phyloP scores from a whole-genome alignment of 23 red algal species.

The Chondrus crispus region DNA sequence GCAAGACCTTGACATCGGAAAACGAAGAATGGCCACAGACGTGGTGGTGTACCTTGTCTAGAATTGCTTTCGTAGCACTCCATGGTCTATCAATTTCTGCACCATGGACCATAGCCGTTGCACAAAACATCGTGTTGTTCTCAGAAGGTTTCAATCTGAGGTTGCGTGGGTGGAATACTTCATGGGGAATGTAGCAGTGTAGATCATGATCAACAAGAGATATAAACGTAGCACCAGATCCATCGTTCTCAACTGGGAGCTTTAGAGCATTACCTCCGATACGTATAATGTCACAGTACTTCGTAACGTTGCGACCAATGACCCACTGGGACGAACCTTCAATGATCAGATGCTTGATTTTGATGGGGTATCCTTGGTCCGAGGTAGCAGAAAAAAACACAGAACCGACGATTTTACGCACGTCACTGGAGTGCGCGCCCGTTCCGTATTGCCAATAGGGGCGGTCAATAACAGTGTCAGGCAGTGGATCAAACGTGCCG shows the following conservation, averaged over 20 bases:
- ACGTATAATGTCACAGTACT: neutral
- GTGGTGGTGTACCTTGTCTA: neutral
- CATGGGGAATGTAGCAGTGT: neutral
- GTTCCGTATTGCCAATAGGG: slow-evolving; percentile 48
- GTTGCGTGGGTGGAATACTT: neutral
- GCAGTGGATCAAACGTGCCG: neutral
- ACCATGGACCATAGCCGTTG: neutral
- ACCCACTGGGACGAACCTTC: neutral
- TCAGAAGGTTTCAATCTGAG: neutral
- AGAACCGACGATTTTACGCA: neutral
- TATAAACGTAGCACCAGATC: neutral
- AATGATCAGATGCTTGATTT: neutral
- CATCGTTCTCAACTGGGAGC: neutral
- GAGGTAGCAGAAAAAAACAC: neutral
- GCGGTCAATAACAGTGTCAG: slow-evolving; percentile 1
- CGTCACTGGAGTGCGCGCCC: neutral
- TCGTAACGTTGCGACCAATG: neutral
- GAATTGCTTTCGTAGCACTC: neutral
- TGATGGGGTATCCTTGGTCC: neutral
- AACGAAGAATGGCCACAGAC: neutral
- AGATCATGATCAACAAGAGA: neutral
- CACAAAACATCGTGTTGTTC: neutral
- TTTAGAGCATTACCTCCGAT: neutral
- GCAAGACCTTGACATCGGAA: neutral
- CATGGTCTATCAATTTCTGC: neutral